Percentiles rank a stretch among this genome's conserved stretches.
Evolutionary conservation across 371 early-diverging fungal genomes (phyloP).

Genomic region (Mortierella sp.): DNA sequence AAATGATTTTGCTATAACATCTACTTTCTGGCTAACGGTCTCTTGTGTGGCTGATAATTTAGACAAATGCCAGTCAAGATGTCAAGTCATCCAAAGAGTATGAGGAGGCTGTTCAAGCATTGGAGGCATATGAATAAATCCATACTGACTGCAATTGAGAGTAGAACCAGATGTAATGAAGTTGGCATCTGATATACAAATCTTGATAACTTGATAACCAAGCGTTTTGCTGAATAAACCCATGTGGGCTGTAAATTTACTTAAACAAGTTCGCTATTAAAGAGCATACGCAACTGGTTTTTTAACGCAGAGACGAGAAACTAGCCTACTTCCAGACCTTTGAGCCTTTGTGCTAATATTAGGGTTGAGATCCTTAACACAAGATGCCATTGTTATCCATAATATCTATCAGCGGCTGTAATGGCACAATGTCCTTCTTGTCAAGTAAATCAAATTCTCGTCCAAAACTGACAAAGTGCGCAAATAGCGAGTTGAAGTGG

Average conservation of each 20-base stretch:
- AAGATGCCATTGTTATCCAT: slow-evolving; percentile 66
- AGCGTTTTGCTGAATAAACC: too few species aligned
- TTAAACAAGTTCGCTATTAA: too few species aligned
- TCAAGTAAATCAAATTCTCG: slow-evolving; percentile 93
- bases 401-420: slow-evolving; percentile 82
- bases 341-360: not conserved
- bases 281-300: too few species aligned
- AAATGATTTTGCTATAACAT: too few species aligned
- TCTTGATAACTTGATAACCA: too few species aligned
- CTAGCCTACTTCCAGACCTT: not conserved
- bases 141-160: not conserved
- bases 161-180: too few species aligned
- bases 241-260: too few species aligned
- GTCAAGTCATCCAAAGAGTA: slow-evolving; percentile 49
- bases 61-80: slow-evolving; percentile 38
- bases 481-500: slow-evolving; percentile 95
- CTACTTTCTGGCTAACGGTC: not conserved
- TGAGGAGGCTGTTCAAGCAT: slow-evolving; percentile 39
- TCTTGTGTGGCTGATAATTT: not conserved
- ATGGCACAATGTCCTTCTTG: slow-evolving; percentile 88
- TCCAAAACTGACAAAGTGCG: slow-evolving; percentile 92
- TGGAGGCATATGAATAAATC: slow-evolving; percentile 25
- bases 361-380: slow-evolving; percentile 21
- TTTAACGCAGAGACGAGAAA: not conserved
- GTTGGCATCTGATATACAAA: too few species aligned